These are phyloP conservation scores for Debaryomyces prosopidis DNA, from an alignment of 805 yeast species.

Conservation along the genomic window DNA sequence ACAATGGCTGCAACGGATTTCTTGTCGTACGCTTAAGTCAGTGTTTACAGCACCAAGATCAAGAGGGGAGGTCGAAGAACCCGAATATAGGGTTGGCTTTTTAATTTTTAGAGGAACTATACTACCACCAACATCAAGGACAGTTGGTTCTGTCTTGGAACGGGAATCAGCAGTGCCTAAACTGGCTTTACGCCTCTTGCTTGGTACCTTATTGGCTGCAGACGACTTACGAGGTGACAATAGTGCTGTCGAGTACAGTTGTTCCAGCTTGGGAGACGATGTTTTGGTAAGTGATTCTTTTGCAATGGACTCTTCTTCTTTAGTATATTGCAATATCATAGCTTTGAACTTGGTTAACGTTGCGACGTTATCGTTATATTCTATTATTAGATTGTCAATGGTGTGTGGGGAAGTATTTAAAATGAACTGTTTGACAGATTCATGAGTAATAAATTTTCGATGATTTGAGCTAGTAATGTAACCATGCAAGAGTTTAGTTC, in stretches of 20 bases:
- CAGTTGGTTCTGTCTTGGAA: not conserved
- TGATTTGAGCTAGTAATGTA: not conserved
- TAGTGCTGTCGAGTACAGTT: not conserved
- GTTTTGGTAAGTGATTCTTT: too few relatives aligned
- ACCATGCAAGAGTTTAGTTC: not conserved
- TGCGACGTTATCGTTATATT: constrained; percentile 3
- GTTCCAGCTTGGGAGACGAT: too few relatives aligned
- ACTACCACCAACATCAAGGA: constrained; percentile 8
- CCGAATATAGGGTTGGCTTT: constrained; percentile 1
- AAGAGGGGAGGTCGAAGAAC: not conserved
- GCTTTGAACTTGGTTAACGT: constrained; percentile 1
- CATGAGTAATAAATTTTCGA: not conserved
- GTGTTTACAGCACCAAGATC: constrained; percentile 14
- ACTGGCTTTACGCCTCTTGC: constrained; percentile 1
- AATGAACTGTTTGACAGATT: constrained; percentile 1
- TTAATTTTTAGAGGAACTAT: constrained; percentile 8
- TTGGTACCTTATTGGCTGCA: not conserved
- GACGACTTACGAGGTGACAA: not conserved
- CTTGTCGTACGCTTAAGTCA: constrained; percentile 15
- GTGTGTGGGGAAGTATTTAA: constrained; percentile 7
- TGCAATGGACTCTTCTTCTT: not conserved
- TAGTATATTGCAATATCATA: not conserved
- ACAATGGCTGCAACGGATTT: constrained; percentile 53
- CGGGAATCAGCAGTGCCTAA: not conserved
- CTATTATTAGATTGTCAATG: constrained; percentile 5